Conservation (phyloP, 1,284 basidiomycete genomes). For the Leccinum pallidistipes region DNA sequence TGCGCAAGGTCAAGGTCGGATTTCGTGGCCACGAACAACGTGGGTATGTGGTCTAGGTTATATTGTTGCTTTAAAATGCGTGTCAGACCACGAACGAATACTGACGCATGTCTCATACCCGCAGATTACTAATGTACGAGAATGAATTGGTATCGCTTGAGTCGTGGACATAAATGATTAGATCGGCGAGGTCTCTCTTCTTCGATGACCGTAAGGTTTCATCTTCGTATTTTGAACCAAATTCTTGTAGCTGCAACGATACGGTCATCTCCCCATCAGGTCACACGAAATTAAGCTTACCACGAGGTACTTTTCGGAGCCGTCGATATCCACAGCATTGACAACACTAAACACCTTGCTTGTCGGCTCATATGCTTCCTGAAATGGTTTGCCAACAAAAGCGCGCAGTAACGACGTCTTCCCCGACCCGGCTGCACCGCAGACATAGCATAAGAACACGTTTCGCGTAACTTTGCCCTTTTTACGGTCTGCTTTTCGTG, state of each 20-base stretch:
- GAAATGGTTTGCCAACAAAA: constrained; percentile 83
- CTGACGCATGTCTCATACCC: constrained; percentile 51
- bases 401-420: constrained; percentile 87
- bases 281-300: constrained; percentile 48
- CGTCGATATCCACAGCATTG: constrained; percentile 92
- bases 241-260: constrained; percentile 82
- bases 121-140: constrained; percentile 94
- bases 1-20: constrained; percentile 95
- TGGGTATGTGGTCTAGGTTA: constrained; percentile 90
- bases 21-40: constrained; percentile 97
- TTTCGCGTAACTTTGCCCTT: constrained; percentile 87
- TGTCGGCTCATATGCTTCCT: constrained; percentile 78
- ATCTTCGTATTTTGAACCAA: constrained; percentile 92
- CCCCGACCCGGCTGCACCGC: constrained; percentile 94
- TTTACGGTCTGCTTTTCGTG: constrained; percentile 82
- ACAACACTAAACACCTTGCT: constrained; percentile 91
- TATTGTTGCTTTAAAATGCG: constrained; percentile 82
- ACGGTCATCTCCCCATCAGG: constrained; percentile 8
- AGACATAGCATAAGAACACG: constrained; percentile 91
- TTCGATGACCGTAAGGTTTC: constrained; percentile 88
- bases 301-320: constrained; percentile 94
- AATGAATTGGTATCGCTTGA: constrained; percentile 99
- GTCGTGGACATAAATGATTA: constrained; percentile 95
- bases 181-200: constrained; percentile 91
- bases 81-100: constrained; percentile 16